These are phyloP conservation scores for Tillandsia fasciculata DNA, from an alignment of 176 grass and related monocot species.

Conservation along the genomic window DNA sequence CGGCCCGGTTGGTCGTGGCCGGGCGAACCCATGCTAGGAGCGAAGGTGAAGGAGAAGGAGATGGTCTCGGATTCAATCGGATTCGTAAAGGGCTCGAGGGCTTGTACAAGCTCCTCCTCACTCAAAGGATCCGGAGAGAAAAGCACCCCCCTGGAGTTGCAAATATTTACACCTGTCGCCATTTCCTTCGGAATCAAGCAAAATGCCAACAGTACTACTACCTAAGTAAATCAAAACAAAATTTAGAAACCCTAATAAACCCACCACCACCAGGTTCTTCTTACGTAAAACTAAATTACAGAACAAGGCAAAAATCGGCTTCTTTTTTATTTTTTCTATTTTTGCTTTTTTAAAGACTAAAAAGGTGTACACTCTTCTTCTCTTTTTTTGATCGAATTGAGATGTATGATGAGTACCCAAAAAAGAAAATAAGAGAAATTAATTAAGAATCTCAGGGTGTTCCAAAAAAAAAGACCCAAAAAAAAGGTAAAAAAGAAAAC, in stretches of 20 bases:
- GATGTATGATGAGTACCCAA: background rate
- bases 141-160: constrained; percentile 2
- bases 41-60: constrained; percentile 11
- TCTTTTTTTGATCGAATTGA: background rate
- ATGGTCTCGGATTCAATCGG: constrained; percentile 5
- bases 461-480: constrained; percentile 1
- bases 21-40: background rate
- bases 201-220: background rate
- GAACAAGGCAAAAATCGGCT: background rate
- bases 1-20: background rate
- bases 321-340: no score
- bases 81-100: constrained; percentile 19
- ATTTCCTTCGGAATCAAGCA: constrained; percentile 34
- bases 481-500: background rate
- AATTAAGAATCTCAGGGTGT: background rate
- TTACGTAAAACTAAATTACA: constrained; percentile 3
- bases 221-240: no score
- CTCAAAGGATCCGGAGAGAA: constrained; percentile 19
- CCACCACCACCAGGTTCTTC: background rate
- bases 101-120: constrained; percentile 38
- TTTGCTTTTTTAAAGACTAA: background rate
- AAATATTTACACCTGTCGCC: constrained; percentile 45
- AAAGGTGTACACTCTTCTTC: background rate
- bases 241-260: no score
- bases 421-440: background rate